A percentile compares a stretch with the other conserved stretches of the same genome.
Conservation (phyloP, 495 filamentous ascomycete genomes). For the Cudoniella acicularis region DNA sequence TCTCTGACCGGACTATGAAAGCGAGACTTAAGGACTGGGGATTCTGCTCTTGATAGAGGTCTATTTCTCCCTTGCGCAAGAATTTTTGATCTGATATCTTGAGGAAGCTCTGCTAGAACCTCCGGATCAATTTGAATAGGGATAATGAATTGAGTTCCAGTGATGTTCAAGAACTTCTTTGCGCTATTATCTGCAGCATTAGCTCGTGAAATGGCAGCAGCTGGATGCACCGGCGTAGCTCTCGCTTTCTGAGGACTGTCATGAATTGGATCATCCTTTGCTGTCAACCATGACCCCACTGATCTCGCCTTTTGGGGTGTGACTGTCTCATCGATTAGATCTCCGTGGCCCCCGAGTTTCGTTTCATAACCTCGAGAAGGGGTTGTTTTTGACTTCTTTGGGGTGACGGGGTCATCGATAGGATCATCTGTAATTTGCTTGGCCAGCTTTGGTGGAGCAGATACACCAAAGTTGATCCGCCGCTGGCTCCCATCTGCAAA, state of each 20-base stretch:
- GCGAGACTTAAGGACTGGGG: constrained; percentile 15
- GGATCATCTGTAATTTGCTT: constrained; percentile 21
- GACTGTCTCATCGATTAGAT: constrained; percentile 27
- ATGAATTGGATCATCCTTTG: constrained; percentile 42
- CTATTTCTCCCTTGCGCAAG: constrained; percentile 36
- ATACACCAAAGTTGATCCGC: constrained; percentile 20
- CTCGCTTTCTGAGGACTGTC: constrained; percentile 67
- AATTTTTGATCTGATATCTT: constrained; percentile 75
- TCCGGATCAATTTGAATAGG: constrained; percentile 73
- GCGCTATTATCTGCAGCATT: constrained; percentile 54
- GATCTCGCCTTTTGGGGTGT: constrained; percentile 18
- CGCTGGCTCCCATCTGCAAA: constrained; percentile 57
- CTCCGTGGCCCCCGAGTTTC: constrained; percentile 6
- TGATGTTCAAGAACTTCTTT: constrained; percentile 66
- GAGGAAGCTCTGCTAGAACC: constrained; percentile 72
- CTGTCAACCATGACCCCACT: neutral
- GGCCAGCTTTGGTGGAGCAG: constrained; percentile 6
- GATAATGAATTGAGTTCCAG: constrained; percentile 84
- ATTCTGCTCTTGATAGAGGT: constrained; percentile 13
- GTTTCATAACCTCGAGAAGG: constrained; percentile 24
- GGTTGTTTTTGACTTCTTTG: constrained; percentile 26
- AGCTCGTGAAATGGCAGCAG: constrained; percentile 49
- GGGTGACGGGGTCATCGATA: constrained; percentile 25
- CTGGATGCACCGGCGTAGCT: constrained; percentile 40
- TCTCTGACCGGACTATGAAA: constrained; percentile 9